Conservation (phyloP, 176 grass and related monocot species). For the Hyparrhenia diplandra region DNA sequence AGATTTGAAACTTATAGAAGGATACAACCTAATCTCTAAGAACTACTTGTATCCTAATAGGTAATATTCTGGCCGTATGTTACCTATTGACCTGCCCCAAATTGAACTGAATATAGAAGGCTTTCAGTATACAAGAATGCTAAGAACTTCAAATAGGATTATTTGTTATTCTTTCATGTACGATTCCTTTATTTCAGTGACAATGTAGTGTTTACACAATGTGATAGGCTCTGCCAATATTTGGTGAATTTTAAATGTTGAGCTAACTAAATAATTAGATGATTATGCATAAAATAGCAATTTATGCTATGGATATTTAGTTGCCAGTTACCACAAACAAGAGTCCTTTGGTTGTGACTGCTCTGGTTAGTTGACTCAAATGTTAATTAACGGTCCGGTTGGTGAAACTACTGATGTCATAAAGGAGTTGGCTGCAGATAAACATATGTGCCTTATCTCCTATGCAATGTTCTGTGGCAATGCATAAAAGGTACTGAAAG, state of each 20-base stretch:
- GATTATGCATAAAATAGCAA: background rate
- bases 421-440: background rate
- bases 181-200: background rate
- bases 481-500: background rate
- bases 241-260: background rate
- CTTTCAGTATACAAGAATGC: too few species aligned
- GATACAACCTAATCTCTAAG: too few species aligned
- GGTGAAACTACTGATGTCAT: background rate
- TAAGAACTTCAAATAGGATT: too few species aligned
- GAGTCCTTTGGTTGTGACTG: background rate
- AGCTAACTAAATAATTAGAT: background rate
- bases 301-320: background rate
- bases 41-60: background rate
- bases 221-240: background rate
- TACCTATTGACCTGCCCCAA: background rate
- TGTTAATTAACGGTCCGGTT: background rate
- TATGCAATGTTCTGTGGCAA: background rate
- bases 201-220: background rate
- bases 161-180: too few species aligned
- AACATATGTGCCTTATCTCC: background rate
- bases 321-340: background rate
- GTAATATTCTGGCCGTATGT: background rate
- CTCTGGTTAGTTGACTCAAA: background rate
- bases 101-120: background rate
- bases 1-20: background rate